Percentiles rank a stretch among this genome's conserved stretches.
phyloP scores from a whole-genome alignment of 1,284 basidiomycete species.

The Neolentinus lepideus region DNA sequence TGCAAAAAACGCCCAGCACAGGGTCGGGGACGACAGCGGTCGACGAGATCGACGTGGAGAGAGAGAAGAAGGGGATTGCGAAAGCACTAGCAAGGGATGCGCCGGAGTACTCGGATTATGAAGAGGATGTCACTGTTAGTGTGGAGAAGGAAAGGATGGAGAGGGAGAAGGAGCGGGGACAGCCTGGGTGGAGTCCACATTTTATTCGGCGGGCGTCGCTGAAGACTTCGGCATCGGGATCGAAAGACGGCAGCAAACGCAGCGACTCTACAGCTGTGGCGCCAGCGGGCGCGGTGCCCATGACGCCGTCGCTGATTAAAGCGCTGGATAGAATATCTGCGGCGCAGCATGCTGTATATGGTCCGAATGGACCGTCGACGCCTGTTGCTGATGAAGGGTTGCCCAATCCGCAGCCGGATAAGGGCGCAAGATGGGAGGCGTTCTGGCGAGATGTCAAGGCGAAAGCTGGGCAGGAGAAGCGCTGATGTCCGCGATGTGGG shows the following conservation, averaged over 20 bases:
- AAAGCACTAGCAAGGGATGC: conserved; percentile 8
- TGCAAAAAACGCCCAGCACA: background rate
- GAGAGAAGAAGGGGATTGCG: conserved; percentile 10
- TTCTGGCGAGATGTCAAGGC: conserved; percentile 30
- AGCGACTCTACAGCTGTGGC: conserved; percentile 9
- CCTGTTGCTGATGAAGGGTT: conserved; percentile 1
- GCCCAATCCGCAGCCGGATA: conserved; percentile 10
- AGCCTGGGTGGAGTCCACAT: conserved; percentile 24
- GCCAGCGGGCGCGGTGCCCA: conserved; percentile 38
- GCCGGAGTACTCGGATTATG: conserved; percentile 31
- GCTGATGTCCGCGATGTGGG: background rate
- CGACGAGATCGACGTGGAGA: conserved; percentile 17
- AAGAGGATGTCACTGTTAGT: conserved; percentile 22
- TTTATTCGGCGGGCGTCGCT: conserved; percentile 18
- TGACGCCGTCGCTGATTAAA: conserved; percentile 54
- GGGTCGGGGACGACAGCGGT: background rate
- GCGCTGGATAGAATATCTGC: conserved; percentile 48
- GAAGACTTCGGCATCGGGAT: conserved; percentile 3
- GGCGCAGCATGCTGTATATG: conserved; percentile 46
- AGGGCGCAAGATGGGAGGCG: conserved; percentile 31
- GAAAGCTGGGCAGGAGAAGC: conserved; percentile 16
- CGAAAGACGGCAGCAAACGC: conserved; percentile 3
- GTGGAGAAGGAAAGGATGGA: background rate
- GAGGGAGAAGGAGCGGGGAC: conserved; percentile 9
- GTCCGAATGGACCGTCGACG: conserved; percentile 9